Percentiles rank a stretch among this genome's conserved stretches.
Conservation (phyloP, 169 alveolate species). For the Eimeria falciformis region DNA sequence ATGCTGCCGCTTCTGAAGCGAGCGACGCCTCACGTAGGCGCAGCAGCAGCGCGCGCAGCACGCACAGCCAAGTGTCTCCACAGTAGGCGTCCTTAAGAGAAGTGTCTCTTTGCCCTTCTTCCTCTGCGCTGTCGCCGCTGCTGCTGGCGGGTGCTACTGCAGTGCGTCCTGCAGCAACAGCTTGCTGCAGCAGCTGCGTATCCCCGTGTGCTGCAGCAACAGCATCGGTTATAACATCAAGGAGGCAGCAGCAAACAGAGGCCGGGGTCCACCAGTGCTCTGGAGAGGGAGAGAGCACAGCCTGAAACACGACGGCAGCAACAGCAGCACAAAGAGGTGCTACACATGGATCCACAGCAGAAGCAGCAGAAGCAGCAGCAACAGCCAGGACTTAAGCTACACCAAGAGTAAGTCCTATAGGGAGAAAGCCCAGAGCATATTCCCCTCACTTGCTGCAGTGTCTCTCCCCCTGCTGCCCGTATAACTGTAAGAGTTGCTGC, state of each 20-base stretch:
- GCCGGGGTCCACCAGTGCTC: conserved; percentile 18
- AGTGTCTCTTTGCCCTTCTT: too few species aligned
- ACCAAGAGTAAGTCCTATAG: too few species aligned
- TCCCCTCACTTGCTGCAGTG: conserved; percentile 33
- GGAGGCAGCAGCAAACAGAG: conserved; percentile 36
- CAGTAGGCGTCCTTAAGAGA: too few species aligned
- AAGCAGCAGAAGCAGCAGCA: conserved; percentile 53
- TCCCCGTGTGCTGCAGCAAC: conserved; percentile 21
- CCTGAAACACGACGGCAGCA: conserved; percentile 3
- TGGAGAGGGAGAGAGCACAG: conserved; percentile 7
- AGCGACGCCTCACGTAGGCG: background rate
- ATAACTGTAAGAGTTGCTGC: conserved; percentile 36
- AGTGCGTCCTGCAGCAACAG: conserved; percentile 6
- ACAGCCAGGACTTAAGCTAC: background rate
- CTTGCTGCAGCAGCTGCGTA: conserved; percentile 31
- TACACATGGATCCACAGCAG: conserved; percentile 3
- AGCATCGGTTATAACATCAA: background rate
- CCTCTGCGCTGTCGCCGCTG: conserved; percentile 14
- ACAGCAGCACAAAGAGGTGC: background rate
- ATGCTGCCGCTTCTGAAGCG: background rate
- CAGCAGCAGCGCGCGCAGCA: conserved; percentile 21
- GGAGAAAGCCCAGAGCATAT: too few species aligned
- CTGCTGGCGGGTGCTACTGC: conserved; percentile 19
- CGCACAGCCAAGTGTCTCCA: background rate
- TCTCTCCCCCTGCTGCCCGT: conserved; percentile 14